Evolutionary conservation across 106 monocot species (phyloP), one percentile per base, ranked within the genome.

Genomic region (Allium cepa): DNA sequence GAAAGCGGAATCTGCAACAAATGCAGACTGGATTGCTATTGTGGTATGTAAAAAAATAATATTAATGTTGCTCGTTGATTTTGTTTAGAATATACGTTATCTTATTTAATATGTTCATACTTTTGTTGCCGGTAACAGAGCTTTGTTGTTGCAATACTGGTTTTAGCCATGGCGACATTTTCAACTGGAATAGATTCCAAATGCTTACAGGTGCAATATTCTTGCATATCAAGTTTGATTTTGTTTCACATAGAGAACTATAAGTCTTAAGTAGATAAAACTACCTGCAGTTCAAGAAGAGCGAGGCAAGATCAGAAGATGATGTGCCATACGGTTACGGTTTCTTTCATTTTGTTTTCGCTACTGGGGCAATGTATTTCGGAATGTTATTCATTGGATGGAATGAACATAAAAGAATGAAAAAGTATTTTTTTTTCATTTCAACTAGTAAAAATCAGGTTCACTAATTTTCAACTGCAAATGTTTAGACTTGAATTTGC

Each of bases 261-360:
- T 46, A 17, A 3, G 16, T 15, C 49, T 49, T 66, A 10, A 49
- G 48, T 50, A 1, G n/a, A n/a, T 2, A 46, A 13, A 46, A 13
- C 12, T 48, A 27, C 60, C 46, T 26, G 67, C 81, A 88, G 94
- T 85, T 95, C 75, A 85, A 75, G 79, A 84, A 77, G 70, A 69
- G 56, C 14, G 71, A 71, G 60, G 51, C 65, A 27, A 78, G 82
- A 57, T 65, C 67, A n/a, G 58, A 47, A 56, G 90, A 85, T 53
- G 90, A 81, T 49, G 87, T 88, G n/a, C 90, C 90, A 2, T 91
- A 88, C 73, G 94, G 91, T 10, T 91, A 87, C 49, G 88, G 94
- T 12, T 91, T 95, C 68, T 91, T 95, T 63, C 91, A 95, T 72
- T 88, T 95, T 52, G 94, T 95, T 46, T 91, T 95, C 62, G 80